Evolutionary conservation across 768 basidiomycete species (phyloP).

Genomic region (Vishniacozyma victoriae): DNA sequence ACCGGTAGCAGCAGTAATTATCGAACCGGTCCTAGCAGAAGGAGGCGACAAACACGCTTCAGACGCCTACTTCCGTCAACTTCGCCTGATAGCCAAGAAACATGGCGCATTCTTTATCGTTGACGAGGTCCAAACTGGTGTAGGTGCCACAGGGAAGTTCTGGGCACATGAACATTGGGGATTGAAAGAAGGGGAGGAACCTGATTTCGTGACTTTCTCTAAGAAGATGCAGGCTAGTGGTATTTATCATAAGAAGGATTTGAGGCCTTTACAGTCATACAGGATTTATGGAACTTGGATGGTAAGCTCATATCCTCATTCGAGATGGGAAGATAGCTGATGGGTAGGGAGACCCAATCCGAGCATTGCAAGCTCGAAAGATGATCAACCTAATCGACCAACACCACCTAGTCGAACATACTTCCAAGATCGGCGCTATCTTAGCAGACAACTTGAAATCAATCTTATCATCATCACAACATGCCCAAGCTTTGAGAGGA

Average conservation of each 20-base stretch:
- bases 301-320: too few species aligned
- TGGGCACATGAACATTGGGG: constrained; percentile 52
- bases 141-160: constrained; percentile 50
- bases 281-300: constrained; percentile 47
- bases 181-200: constrained; percentile 28
- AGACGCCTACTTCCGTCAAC: constrained; percentile 46
- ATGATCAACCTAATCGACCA: constrained; percentile 47
- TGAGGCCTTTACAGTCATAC: constrained; percentile 45
- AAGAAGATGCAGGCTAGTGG: constrained; percentile 51
- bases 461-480: constrained; percentile 2
- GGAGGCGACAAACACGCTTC: constrained; percentile 51
- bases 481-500: constrained; percentile 39
- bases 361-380: constrained; percentile 47
- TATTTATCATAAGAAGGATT: constrained; percentile 47
- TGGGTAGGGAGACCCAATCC: constrained; percentile 48
- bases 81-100: constrained; percentile 46
- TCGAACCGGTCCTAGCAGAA: constrained; percentile 50
- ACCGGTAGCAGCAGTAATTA: constrained; percentile 50
- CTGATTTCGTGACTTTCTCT: constrained; percentile 51
- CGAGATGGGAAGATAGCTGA: too few species aligned
- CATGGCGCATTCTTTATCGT: constrained; percentile 50
- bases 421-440: constrained; percentile 39
- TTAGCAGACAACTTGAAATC: constrained; percentile 9
- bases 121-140: constrained; percentile 50
- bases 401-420: constrained; percentile 46